Conservation (phyloP, 331 rosid species). For the Rhamnella rubrinervis region DNA sequence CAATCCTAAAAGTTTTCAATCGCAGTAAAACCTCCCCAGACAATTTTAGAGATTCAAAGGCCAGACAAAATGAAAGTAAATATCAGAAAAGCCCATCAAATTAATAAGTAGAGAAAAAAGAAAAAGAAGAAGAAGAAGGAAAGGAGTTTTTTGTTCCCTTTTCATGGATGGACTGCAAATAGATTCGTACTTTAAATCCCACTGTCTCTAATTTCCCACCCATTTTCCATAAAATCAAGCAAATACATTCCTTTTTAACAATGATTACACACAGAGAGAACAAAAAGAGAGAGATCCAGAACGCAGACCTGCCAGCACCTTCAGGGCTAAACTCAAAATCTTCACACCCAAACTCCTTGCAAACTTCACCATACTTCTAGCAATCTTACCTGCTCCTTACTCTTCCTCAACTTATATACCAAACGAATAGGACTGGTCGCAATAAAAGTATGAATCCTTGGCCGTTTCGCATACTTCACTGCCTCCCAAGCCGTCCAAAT, state of each 20-base stretch:
- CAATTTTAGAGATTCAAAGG: no score
- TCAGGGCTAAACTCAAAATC: slow-evolving; percentile 97
- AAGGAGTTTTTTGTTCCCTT: no score
- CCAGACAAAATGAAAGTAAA: no score
- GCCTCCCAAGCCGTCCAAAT: slow-evolving; percentile 96
- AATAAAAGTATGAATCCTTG: slow-evolving; percentile 83
- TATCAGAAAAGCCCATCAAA: no score
- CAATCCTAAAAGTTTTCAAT: no score
- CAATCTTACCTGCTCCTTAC: slow-evolving; percentile 68
- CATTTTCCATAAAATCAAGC: background rate
- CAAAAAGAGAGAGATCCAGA: background rate
- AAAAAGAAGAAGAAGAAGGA: no score
- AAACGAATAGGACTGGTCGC: slow-evolving; percentile 90
- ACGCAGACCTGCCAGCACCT: slow-evolving; percentile 87
- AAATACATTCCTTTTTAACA: background rate
- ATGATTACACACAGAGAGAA: background rate
- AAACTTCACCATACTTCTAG: slow-evolving; percentile 68
- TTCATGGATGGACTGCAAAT: no score
- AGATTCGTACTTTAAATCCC: no score
- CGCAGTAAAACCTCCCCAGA: no score
- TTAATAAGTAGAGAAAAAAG: no score
- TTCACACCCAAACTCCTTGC: slow-evolving; percentile 80
- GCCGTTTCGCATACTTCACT: slow-evolving; percentile 74
- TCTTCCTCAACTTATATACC: slow-evolving; percentile 79
- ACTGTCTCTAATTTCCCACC: no score